Base-by-base conservation (phyloP, 1,284 basidiomycete genomes). In the Cutaneotrichosporon sp. region DNA sequence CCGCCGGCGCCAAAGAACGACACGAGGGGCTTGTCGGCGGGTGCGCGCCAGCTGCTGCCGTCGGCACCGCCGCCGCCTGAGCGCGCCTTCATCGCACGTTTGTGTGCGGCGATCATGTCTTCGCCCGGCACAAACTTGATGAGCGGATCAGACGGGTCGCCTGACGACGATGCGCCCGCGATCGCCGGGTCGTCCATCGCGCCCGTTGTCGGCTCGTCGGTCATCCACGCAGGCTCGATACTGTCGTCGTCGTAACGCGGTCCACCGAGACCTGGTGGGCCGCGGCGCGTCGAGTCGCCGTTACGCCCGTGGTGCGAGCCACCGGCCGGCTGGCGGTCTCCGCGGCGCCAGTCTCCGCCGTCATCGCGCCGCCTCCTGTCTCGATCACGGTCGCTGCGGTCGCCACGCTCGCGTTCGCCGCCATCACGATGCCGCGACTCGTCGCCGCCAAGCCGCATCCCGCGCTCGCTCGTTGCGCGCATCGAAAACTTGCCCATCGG, bases 61-160 rank as follows among this genome's bases (percentile, higher is more conserved):
- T 36, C 9, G 34, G 49, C 13, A 23, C 30, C 37, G 9, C 50
- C 53, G 20, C 58, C 54, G 9, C 53, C 53, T 50, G 52, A 36
- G 46, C 53, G 54, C 51, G 59, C 54, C 56, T 67, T 70, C 66
- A 67, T 66, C 8, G 57, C 61, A 12, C 64, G 59, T 50, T 68
- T 69, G 54, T 74, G 70, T 8, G 66, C 67, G 3, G 70, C 70
- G 35, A 72, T 71, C 63, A 69, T 66, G 53, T 74, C 72, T 53
- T 71, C 68, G 8, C 68, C 72, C 0, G 69, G 68, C 13, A 63
- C 60, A 39, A 68, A 71, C 45, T 69, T 61, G 45, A 67, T 55
- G 7, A 68, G 49, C 2, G 44, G 37, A 26, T 55, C 50, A 2
- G 41, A 38, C 12, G 57, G 64, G 42, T 71, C 68, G 14, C 21